These are phyloP conservation scores for Blastobotrys illinoisensis DNA, from an alignment of 1,139 yeast species.

Conservation along the genomic window DNA sequence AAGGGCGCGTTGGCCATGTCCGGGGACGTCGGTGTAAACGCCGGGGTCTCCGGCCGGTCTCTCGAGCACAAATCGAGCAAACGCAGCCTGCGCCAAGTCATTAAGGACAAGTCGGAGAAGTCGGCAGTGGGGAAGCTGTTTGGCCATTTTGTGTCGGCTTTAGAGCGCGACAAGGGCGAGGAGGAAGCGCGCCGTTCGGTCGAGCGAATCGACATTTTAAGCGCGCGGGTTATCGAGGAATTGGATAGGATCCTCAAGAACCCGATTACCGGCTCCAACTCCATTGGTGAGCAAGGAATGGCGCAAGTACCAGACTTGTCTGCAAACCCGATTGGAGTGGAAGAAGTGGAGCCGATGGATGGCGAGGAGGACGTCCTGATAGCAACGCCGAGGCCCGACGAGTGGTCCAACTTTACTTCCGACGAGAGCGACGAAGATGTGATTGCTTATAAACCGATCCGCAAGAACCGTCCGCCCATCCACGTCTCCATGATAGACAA, in stretches of 20 bases:
- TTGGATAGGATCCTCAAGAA: conserved; percentile 37
- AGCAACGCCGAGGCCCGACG: background rate
- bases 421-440: background rate
- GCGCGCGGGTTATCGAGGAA: conserved; percentile 77
- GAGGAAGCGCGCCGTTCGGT: background rate
- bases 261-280: conserved; percentile 5
- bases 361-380: too few species aligned
- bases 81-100: background rate
- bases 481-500: conserved; percentile 10
- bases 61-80: background rate
- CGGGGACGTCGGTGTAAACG: background rate
- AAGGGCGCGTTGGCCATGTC: background rate
- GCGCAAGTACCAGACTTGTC: too few species aligned
- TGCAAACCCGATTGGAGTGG: too few species aligned
- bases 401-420: conserved; percentile 4
- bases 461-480: background rate
- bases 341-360: conserved; percentile 2
- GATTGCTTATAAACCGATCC: conserved; percentile 2
- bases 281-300: background rate
- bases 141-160: background rate
- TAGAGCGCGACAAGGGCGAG: background rate
- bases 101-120: background rate
- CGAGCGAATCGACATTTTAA: conserved; percentile 56
- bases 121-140: background rate
- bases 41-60: background rate